These are phyloP conservation scores for Mucor racemosus DNA, from an alignment of 371 early-diverging fungal genomes.

Conservation along the genomic window DNA sequence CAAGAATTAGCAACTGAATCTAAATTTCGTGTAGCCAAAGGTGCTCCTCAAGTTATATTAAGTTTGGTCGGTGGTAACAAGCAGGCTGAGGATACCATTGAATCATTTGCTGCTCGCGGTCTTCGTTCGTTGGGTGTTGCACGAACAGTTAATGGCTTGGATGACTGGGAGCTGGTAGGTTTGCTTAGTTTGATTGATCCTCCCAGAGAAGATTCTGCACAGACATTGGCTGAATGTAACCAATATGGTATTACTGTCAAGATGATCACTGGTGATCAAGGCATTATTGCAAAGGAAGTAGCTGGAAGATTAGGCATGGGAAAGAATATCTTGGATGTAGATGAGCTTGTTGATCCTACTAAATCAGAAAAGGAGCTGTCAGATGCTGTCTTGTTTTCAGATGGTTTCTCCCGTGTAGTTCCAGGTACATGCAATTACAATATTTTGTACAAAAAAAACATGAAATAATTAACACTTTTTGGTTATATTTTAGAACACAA, in stretches of 20 bases:
- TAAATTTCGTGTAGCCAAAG: constrained; percentile 67
- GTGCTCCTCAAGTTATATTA: constrained; percentile 66
- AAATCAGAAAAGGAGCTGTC: constrained; percentile 70
- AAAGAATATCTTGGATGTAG: constrained; percentile 61
- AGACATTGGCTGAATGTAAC: constrained; percentile 79
- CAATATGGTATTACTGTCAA: constrained; percentile 84
- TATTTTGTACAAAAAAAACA: background rate
- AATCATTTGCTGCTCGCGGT: constrained; percentile 71
- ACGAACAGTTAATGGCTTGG: constrained; percentile 53
- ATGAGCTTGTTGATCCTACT: constrained; percentile 66
- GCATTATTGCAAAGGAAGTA: constrained; percentile 83
- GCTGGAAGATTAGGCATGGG: constrained; percentile 71
- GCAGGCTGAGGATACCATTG: constrained; percentile 55
- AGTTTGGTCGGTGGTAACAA: constrained; percentile 62
- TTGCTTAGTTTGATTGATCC: constrained; percentile 83
- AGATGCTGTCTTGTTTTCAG: constrained; percentile 72
- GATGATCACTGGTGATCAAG: constrained; percentile 93
- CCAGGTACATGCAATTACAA: constrained; percentile 40
- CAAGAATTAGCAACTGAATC: constrained; percentile 72
- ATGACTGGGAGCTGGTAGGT: constrained; percentile 63
- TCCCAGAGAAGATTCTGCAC: constrained; percentile 74
- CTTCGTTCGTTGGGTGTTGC: constrained; percentile 78
- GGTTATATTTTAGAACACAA: constrained; percentile 52
- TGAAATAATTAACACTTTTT: background rate
- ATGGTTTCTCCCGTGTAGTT: constrained; percentile 84